Conservation (phyloP, 306 rosid genomes). For the Dryas drummondii region DNA sequence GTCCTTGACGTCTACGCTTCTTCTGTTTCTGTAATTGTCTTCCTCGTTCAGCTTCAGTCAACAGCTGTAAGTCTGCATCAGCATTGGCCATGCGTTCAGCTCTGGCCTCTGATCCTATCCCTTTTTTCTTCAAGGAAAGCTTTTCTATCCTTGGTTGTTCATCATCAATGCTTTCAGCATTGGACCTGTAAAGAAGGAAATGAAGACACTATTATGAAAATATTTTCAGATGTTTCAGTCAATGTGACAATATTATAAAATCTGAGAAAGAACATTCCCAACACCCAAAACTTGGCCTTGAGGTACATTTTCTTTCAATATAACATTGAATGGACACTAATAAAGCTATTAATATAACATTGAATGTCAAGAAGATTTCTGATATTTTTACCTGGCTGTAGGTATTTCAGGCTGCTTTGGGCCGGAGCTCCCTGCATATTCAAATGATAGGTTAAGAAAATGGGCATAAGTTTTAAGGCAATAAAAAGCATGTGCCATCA, state of each 20-base stretch:
- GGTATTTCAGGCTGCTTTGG: constrained; percentile 40
- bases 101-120: constrained; percentile 84
- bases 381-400: constrained; percentile 44
- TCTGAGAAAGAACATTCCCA: neutral
- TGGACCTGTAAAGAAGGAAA: constrained; percentile 44
- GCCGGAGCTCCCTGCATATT: constrained; percentile 60
- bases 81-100: constrained; percentile 78
- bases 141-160: constrained; percentile 68
- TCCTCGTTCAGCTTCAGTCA: constrained; percentile 76
- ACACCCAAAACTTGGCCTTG: neutral
- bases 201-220: neutral
- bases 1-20: constrained; percentile 83
- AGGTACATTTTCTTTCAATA: neutral
- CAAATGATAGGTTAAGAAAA: constrained; percentile 30
- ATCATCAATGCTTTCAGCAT: constrained; percentile 40
- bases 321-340: neutral
- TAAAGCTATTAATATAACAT: neutral
- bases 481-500: neutral
- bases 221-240: neutral
- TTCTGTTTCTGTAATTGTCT: constrained; percentile 84
- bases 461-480: neutral
- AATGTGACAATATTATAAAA: neutral
- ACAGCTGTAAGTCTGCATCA: constrained; percentile 71
- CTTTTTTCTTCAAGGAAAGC: constrained; percentile 72
- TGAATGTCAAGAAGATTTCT: neutral